A percentile compares a stretch with the other conserved stretches of the same genome.
Conservation (phyloP, 495 filamentous ascomycete genomes). For the Lindgomyces ingoldianus region DNA sequence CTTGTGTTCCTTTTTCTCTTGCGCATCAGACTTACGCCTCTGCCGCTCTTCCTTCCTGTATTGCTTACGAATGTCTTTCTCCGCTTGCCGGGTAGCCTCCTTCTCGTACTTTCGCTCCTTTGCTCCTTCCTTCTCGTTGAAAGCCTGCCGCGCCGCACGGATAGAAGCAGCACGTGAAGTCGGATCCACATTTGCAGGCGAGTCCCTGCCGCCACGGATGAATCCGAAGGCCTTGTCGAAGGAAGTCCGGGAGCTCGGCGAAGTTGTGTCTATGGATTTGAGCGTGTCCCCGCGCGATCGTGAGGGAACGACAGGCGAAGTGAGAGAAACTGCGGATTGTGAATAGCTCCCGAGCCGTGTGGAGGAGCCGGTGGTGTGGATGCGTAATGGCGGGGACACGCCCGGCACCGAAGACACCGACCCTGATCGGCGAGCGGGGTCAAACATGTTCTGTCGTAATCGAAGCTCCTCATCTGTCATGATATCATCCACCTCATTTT, state of each 20-base stretch:
- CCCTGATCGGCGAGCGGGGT: slow-evolving; percentile 38
- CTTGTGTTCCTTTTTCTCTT: slow-evolving; percentile 13
- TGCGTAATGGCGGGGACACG: slow-evolving; percentile 34
- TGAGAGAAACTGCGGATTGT: slow-evolving; percentile 56
- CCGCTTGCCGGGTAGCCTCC: slow-evolving; percentile 55
- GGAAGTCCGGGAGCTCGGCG: slow-evolving; percentile 56
- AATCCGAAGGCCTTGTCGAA: slow-evolving; percentile 59
- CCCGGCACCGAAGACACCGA: slow-evolving; percentile 41
- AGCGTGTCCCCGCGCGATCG: slow-evolving; percentile 35
- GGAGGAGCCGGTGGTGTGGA: slow-evolving; percentile 51
- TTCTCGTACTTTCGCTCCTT: slow-evolving; percentile 59
- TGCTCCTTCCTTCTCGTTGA: slow-evolving; percentile 60
- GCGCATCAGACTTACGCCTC: slow-evolving; percentile 24
- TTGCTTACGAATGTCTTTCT: slow-evolving; percentile 37
- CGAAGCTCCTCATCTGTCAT: slow-evolving; percentile 42
- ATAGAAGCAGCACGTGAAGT: slow-evolving; percentile 56
- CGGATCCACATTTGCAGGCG: slow-evolving; percentile 50
- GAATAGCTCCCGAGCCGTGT: slow-evolving; percentile 53
- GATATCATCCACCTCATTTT: slow-evolving; percentile 45
- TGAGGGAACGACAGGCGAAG: slow-evolving; percentile 43
- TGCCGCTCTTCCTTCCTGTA: slow-evolving; percentile 44
- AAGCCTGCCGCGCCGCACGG: slow-evolving; percentile 56
- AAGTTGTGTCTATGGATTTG: slow-evolving; percentile 47
- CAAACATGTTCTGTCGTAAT: slow-evolving; percentile 31
- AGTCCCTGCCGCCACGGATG: slow-evolving; percentile 48